Evolutionary conservation across 2,329 filamentous ascomycete genomes (phyloP), one percentile per base, ranked within the genome.

Genomic region (Microcyclosporella mali): DNA sequence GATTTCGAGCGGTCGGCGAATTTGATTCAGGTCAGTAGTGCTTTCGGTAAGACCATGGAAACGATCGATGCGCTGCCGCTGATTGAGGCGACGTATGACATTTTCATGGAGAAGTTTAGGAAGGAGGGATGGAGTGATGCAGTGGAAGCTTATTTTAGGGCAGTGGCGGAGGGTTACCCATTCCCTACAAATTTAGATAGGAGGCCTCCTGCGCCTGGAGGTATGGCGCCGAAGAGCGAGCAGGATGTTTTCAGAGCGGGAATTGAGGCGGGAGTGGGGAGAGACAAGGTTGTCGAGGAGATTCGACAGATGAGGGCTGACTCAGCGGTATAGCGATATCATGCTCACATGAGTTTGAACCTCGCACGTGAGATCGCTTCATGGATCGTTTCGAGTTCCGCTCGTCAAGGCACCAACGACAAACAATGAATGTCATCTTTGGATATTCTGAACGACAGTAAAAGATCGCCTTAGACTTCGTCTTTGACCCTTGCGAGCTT

Each of bases 41-140:
- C 78, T 0, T 78, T 82, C 53, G 79, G 78, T 0, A 81, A 79
- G 55, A 67, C 78, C 0, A 84, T 83, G 78, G 79, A 83, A 63
- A 70, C 56, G 1, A 67, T 82, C 8, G 75, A 82, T 51, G 65
- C 69, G 0, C 40, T 74, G 10, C 69, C 72, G 3, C 51, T 78
- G 17, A 58, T 78, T 2, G 67, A 70, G 33, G 58, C 40, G 16
- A 70, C 63, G 2, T 79, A 72, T 71, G 63, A 69, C 4, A 40
- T 55, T 2, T 27, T 77, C 31, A 43, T 33, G 27, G 46, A 48
- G 6, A 57, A 62, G 43, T 66, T 66, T 45, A 51, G 57, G 19
- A 39, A 43, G 4, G 52, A 69, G 16, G 68, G 70, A 1, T 19
- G 69, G 41, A 71, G 62, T 43, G 59, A 61, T 0, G 64, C 68